Conservation (phyloP, 345 rosid genomes). For the Boechera retrofracta region DNA sequence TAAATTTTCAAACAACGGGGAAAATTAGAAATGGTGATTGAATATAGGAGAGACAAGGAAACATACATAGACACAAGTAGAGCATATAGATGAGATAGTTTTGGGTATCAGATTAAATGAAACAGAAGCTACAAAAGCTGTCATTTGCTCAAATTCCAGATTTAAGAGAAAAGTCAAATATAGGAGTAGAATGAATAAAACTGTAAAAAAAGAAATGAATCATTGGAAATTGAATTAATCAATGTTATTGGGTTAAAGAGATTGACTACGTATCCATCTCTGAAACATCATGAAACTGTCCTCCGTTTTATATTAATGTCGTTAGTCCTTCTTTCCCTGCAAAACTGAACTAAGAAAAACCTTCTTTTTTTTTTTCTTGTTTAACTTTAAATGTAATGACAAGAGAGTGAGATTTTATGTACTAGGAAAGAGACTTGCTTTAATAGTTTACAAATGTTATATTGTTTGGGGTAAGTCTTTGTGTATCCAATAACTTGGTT, state of each 20-base stretch:
- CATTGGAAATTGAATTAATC: neutral
- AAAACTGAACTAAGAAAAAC: neutral
- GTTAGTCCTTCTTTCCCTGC: neutral
- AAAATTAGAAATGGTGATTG: neutral
- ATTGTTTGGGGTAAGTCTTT: neutral
- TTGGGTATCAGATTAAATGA: neutral
- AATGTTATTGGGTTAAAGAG: neutral
- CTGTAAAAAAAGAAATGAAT: neutral
- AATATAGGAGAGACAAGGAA: neutral
- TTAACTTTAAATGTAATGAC: neutral
- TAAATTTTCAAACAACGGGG: neutral
- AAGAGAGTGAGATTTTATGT: neutral
- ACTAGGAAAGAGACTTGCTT: neutral
- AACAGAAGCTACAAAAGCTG: conserved; percentile 11
- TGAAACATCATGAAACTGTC: conserved; percentile 1
- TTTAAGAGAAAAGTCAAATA: neutral
- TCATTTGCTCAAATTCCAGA: neutral
- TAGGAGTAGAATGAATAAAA: neutral
- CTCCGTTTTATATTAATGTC: neutral
- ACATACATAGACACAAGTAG: neutral
- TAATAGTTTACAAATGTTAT: neutral
- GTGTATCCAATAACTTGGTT: neutral
- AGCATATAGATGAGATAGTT: neutral
- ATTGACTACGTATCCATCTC: neutral
- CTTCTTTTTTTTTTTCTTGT: neutral